phyloP scores from a whole-genome alignment of 495 filamentous ascomycete genomes.

The Articulospora tetracladia region DNA sequence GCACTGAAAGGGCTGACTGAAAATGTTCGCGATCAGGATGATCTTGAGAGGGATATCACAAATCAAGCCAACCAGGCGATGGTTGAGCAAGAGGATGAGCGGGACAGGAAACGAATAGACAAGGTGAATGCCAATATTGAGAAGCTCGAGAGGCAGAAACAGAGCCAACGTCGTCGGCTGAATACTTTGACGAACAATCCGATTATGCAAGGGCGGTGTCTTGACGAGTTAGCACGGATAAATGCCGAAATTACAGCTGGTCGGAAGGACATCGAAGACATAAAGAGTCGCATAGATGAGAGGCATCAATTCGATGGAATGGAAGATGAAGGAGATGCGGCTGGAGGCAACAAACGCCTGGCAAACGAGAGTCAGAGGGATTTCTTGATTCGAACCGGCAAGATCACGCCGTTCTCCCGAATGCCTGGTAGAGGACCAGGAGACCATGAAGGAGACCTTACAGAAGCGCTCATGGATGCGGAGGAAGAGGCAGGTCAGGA shows the following conservation, averaged over 20 bases:
- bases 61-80: slow-evolving; percentile 72
- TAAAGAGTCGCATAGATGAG: slow-evolving; percentile 72
- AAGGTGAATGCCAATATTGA: slow-evolving; percentile 63
- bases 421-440: slow-evolving; percentile 51
- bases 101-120: slow-evolving; percentile 80
- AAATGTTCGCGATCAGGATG: slow-evolving; percentile 78
- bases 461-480: slow-evolving; percentile 71
- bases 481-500: slow-evolving; percentile 60
- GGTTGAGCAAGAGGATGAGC: slow-evolving; percentile 79
- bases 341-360: slow-evolving; percentile 48
- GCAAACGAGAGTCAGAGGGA: slow-evolving; percentile 80
- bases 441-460: slow-evolving; percentile 57
- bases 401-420: slow-evolving; percentile 92
- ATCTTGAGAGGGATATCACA: slow-evolving; percentile 72
- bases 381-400: slow-evolving; percentile 90
- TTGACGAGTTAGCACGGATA: slow-evolving; percentile 60
- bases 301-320: slow-evolving; percentile 50
- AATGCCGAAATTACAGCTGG: slow-evolving; percentile 56
- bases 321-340: slow-evolving; percentile 35
- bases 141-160: slow-evolving; percentile 39
- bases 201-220: slow-evolving; percentile 40
- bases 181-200: slow-evolving; percentile 35
- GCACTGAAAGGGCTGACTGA: slow-evolving; percentile 65
- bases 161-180: slow-evolving; percentile 39
- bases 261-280: slow-evolving; percentile 69